Percentiles rank a stretch among this genome's conserved stretches.
Conservation (phyloP, 768 basidiomycete species). For the Neoboletus brunneissimus region DNA sequence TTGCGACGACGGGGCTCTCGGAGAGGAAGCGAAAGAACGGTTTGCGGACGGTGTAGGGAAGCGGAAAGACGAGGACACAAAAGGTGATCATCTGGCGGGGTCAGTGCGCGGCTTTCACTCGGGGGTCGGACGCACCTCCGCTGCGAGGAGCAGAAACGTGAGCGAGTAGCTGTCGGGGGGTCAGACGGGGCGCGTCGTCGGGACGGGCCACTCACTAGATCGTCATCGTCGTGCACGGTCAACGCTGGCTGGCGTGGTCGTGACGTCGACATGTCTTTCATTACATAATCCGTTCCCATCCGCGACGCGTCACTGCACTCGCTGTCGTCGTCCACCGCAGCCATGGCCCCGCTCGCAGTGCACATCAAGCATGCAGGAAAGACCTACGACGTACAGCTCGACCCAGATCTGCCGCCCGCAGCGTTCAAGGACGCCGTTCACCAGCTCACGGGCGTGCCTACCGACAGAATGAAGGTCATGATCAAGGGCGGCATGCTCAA, state of each 20-base stretch:
- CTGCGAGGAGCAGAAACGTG: constrained; percentile 76
- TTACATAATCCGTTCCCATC: constrained; percentile 35
- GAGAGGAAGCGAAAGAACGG: constrained; percentile 68
- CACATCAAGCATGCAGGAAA: constrained; percentile 91
- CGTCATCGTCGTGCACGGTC: constrained; percentile 37
- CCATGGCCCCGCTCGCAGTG: constrained; percentile 70
- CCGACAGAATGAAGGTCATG: constrained; percentile 97
- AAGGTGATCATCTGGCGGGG: constrained; percentile 70
- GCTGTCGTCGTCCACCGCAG: neutral
- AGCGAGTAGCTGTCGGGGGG: constrained; percentile 58
- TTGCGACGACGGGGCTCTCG: constrained; percentile 68
- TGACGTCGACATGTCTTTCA: constrained; percentile 22
- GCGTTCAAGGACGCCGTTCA: constrained; percentile 85
- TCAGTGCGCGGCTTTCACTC: neutral
- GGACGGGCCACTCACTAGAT: constrained; percentile 43
- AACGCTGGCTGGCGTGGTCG: no score
- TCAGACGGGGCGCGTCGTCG: no score
- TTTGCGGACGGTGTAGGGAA: constrained; percentile 77
- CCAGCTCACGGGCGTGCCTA: constrained; percentile 78
- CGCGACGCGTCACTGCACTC: constrained; percentile 23
- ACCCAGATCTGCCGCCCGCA: constrained; percentile 63
- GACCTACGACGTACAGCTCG: constrained; percentile 64
- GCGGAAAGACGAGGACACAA: constrained; percentile 76
- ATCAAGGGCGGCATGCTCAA: constrained; percentile 89
- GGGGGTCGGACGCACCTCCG: constrained; percentile 49